Conservation (phyloP, 2,329 filamentous ascomycete species). For the Clarireedia monteithiana region DNA sequence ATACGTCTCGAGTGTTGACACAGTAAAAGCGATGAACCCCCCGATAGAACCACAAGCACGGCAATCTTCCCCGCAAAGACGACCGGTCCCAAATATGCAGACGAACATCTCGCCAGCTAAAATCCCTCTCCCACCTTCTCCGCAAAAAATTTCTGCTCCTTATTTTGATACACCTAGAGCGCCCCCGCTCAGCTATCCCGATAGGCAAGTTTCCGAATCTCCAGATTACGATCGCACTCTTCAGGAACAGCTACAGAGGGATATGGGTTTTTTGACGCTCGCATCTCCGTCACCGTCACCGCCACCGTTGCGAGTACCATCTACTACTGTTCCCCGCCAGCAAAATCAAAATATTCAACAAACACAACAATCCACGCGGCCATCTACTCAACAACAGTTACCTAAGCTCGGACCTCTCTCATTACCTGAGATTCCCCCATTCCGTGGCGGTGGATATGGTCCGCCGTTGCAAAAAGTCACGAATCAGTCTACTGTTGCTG, state of each 20-base stretch:
- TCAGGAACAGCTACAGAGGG: conserved; percentile 55
- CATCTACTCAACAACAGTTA: conserved; percentile 28
- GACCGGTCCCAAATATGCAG: conserved; percentile 36
- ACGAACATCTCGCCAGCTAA: conserved; percentile 45
- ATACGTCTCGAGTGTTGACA: conserved; percentile 36
- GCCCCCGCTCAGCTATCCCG: conserved; percentile 38
- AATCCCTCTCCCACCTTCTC: conserved; percentile 52
- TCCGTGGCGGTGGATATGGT: conserved; percentile 24
- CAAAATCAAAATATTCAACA: conserved; percentile 18
- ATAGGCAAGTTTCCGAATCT: conserved; percentile 39
- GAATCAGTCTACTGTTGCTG: conserved; percentile 21
- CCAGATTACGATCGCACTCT: conserved; percentile 53
- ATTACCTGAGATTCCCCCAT: conserved; percentile 31
- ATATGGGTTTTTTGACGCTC: conserved; percentile 51
- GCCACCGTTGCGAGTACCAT: conserved; percentile 15
- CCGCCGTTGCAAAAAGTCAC: conserved; percentile 23
- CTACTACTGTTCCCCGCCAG: conserved; percentile 12
- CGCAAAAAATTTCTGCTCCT: conserved; percentile 37
- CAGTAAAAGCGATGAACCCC: conserved; percentile 42
- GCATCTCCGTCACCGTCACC: conserved; percentile 26
- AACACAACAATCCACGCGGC: conserved; percentile 16
- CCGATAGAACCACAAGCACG: conserved; percentile 41
- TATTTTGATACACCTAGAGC: conserved; percentile 40
- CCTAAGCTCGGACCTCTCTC: conserved; percentile 30
- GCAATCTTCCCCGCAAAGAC: conserved; percentile 53